phyloP scores from a whole-genome alignment of 345 rosid genomes.

The Litchi chinensis region DNA sequence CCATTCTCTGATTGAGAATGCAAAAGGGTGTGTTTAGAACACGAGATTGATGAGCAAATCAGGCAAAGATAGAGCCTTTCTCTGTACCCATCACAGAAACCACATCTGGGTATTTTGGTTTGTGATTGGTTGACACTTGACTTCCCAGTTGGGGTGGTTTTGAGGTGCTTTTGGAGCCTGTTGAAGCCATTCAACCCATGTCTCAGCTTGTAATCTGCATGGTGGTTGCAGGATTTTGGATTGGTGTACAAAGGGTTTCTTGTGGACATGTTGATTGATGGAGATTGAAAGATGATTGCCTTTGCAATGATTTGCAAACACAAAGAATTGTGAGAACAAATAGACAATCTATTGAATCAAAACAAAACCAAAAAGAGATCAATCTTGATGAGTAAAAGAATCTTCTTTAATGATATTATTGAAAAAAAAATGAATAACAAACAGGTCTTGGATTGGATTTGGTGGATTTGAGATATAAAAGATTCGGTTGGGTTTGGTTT shows the following conservation, averaged over 20 bases:
- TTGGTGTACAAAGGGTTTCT: slow-evolving; percentile 43
- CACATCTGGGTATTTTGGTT: slow-evolving; percentile 59
- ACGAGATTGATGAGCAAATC: slow-evolving; percentile 67
- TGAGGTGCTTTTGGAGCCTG: slow-evolving; percentile 50
- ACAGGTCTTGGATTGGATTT: slow-evolving; percentile 7
- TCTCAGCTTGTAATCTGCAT: slow-evolving; percentile 74
- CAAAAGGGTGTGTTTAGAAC: slow-evolving; percentile 64
- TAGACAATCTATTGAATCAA: slow-evolving; percentile 7
- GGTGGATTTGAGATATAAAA: slow-evolving; percentile 13
- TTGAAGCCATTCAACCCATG: slow-evolving; percentile 58
- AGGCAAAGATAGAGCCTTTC: slow-evolving; percentile 66
- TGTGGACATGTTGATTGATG: slow-evolving; percentile 45
- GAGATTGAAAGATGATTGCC: slow-evolving; percentile 13
- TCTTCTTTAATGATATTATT: slow-evolving; percentile 11
- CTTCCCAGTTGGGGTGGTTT: slow-evolving; percentile 49
- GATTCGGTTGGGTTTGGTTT: not conserved
- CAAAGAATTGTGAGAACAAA: slow-evolving; percentile 6
- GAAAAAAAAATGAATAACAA: not conserved
- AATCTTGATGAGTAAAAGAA: not conserved
- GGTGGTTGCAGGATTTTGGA: slow-evolving; percentile 74
- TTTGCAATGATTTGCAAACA: slow-evolving; percentile 13
- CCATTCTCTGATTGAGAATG: slow-evolving; percentile 62
- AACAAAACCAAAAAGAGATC: not conserved
- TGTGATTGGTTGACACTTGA: slow-evolving; percentile 42
- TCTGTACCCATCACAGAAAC: slow-evolving; percentile 51